Percentiles rank a stretch among this genome's conserved stretches.
phyloP scores from a whole-genome alignment of 2,329 filamentous ascomycete genomes.

The Dactylellina sp. region DNA sequence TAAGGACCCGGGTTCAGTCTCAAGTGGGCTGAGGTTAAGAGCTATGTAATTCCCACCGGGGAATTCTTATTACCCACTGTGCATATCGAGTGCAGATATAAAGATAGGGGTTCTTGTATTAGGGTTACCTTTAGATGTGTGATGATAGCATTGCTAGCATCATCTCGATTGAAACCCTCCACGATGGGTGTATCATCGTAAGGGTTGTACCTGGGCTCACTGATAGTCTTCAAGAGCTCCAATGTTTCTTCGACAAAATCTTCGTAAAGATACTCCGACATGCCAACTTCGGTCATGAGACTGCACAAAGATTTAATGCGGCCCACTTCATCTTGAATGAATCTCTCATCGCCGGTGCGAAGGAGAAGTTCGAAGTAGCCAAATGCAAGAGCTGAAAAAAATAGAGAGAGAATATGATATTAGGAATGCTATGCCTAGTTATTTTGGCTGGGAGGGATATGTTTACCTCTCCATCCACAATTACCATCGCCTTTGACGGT shows the following conservation, averaged over 20 bases:
- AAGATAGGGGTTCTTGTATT: too few relatives aligned
- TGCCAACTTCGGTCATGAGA: constrained; percentile 76
- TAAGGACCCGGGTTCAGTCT: constrained; percentile 78
- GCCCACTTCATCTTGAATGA: constrained; percentile 76
- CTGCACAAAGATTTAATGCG: constrained; percentile 79
- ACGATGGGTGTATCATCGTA: constrained; percentile 73
- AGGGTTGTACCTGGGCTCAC: constrained; percentile 68
- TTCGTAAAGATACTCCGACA: constrained; percentile 77
- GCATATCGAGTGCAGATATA: too few relatives aligned
- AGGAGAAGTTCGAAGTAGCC: constrained; percentile 90
- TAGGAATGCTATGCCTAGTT: constrained; percentile 14
- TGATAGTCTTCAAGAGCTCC: constrained; percentile 74
- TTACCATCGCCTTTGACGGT: constrained; percentile 92
- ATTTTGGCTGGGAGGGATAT: constrained; percentile 59
- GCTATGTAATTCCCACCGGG: constrained; percentile 66
- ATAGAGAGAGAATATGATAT: background rate
- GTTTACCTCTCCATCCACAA: constrained; percentile 96
- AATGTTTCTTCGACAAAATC: constrained; percentile 84
- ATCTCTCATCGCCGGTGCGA: constrained; percentile 72
- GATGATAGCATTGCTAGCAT: constrained; percentile 78
- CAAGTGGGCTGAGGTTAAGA: constrained; percentile 86
- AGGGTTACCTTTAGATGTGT: constrained; percentile 77
- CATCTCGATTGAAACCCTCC: constrained; percentile 78
- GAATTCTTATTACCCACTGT: background rate
- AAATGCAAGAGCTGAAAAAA: constrained; percentile 81